Evolutionary conservation across 352 stramenopile species (phyloP), one percentile per base, ranked within the genome.

Genomic region (Phytophthora constricta): DNA sequence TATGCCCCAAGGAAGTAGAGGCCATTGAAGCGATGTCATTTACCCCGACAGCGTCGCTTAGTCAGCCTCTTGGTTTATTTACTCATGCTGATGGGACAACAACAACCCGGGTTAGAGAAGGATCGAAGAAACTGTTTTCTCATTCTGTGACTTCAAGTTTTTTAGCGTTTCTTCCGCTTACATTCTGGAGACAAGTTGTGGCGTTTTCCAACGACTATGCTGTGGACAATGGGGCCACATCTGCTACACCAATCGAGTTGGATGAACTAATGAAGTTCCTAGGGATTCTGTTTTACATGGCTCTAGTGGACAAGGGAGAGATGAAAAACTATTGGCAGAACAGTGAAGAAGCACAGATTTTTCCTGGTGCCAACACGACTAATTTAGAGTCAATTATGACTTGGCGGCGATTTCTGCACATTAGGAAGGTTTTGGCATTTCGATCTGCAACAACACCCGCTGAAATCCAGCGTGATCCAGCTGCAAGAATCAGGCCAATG

Each of bases 201-300:
- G 43, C 10, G 4, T 20, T 20, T 20, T 20, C 37, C 37, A 45
- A 45, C 16, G 37, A 5, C 10, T 45, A 45, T 13, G 37, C 31
- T 5, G 31, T 20, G 10, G 17, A 5, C 16, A 20, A 45, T 20
- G 10, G 17, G 9, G n/a, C n/a, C n/a, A 45, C 5, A 45, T 45
- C 17, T 5, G 10, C 37, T 45, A 5, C 17, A 20, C 5, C 14
- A 23, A 50, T 49, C 31, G 49, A 59, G 48, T 25, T 70, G 22
- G 22, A 58, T 20, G 56, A 74, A 46, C 27, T 74, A 16, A 62
- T 70, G 55, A 48, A 34, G 27, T 74, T 74, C 39, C 27, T 74
- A 14, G 66, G 59, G 26, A 74, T 74, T n/a, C 33, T 70, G 28
- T 74, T 56, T 19, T 74, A 61, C 45, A 70, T 66, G 60, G 39